Conservation (phyloP, 441 rosid genomes). For the Breynia disticha region DNA sequence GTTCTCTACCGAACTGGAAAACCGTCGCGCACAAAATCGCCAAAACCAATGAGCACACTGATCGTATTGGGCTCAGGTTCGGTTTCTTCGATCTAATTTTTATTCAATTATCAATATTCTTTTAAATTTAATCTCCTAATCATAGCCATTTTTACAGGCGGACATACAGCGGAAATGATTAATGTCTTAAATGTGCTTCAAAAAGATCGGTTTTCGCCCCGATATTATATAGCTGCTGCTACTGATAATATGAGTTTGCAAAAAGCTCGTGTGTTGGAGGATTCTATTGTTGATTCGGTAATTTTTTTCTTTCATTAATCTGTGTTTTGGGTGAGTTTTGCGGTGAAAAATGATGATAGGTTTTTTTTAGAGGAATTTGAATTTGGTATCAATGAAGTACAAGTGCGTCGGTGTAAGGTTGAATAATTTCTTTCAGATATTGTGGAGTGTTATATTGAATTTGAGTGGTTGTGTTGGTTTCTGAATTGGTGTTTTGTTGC, state of each 20-base stretch:
- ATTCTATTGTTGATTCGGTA: conserved; percentile 37
- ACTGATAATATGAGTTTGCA: conserved; percentile 95
- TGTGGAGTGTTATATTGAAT: too few relatives aligned
- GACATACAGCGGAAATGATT: conserved; percentile 95
- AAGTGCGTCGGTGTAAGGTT: too few relatives aligned
- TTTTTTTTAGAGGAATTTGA: too few relatives aligned
- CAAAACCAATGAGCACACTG: conserved; percentile 41
- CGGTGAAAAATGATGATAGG: too few relatives aligned
- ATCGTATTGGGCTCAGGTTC: conserved; percentile 77
- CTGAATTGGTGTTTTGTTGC: not conserved
- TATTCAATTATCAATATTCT: not conserved
- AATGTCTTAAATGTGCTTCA: conserved; percentile 52
- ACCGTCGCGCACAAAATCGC: conserved; percentile 33
- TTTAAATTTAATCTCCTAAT: not conserved
- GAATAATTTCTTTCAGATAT: too few relatives aligned
- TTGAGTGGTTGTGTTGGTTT: not conserved
- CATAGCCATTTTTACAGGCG: conserved; percentile 34
- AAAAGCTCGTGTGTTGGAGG: conserved; percentile 66
- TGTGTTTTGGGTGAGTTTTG: not conserved
- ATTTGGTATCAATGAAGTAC: too few relatives aligned
- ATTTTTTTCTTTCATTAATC: not conserved
- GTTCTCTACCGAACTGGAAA: conserved; percentile 40
- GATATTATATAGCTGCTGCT: conserved; percentile 76
- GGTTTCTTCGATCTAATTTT: not conserved
- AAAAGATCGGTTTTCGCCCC: conserved; percentile 51